These are phyloP conservation scores for Myriosclerotinia curreyana DNA, from an alignment of 2,329 filamentous ascomycete genomes.

Conservation along the genomic window DNA sequence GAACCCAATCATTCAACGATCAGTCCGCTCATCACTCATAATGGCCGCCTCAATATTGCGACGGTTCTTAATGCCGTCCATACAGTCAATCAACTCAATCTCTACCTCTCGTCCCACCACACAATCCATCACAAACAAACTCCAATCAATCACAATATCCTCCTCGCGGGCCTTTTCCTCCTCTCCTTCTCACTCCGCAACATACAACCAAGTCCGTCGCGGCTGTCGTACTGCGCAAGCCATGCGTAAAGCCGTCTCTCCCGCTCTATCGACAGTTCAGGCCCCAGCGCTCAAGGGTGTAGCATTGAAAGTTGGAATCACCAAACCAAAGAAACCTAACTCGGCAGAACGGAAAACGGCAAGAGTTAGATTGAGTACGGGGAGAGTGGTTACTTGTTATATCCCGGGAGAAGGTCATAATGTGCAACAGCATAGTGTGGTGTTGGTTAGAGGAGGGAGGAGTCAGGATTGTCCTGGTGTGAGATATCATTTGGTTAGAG, in stretches of 20 bases:
- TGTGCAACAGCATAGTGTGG: slow-evolving; percentile 97
- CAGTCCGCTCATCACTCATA: neutral
- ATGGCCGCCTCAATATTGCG: slow-evolving; percentile 11
- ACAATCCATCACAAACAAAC: slow-evolving; percentile 25
- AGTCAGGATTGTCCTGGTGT: slow-evolving; percentile 98
- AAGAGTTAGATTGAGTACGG: slow-evolving; percentile 82
- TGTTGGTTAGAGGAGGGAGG: slow-evolving; percentile 88
- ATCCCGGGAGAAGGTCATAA: slow-evolving; percentile 98
- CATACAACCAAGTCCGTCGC: slow-evolving; percentile 24
- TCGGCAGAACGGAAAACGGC: slow-evolving; percentile 96
- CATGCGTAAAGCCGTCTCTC: slow-evolving; percentile 82
- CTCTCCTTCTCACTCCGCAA: slow-evolving; percentile 2
- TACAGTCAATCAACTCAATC: neutral
- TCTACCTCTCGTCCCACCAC: neutral
- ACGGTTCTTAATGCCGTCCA: slow-evolving; percentile 6
- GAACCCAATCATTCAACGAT: neutral
- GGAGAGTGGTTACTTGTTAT: slow-evolving; percentile 85
- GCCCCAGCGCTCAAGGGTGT: slow-evolving; percentile 91
- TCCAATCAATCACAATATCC: slow-evolving; percentile 35
- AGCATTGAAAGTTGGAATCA: slow-evolving; percentile 88
- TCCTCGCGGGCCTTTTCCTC: slow-evolving; percentile 34
- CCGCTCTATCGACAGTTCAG: slow-evolving; percentile 66
- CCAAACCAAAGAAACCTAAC: slow-evolving; percentile 98
- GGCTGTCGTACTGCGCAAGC: slow-evolving; percentile 77
- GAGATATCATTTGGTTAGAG: slow-evolving; percentile 88